Base-by-base conservation (phyloP, 148 eudicot species). In the Camellia lanceoleosa region DNA sequence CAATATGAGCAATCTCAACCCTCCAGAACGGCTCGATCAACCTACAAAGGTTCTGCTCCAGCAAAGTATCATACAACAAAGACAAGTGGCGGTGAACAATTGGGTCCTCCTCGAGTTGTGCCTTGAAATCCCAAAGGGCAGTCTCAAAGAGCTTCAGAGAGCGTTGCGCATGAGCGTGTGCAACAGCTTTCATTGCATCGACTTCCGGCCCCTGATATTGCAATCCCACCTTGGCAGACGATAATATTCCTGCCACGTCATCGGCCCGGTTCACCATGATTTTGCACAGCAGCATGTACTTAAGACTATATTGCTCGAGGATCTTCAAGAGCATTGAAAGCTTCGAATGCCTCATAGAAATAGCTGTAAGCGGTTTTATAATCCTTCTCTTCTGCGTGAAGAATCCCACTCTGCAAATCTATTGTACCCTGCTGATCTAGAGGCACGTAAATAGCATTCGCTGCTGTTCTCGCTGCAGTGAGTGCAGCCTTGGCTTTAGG, bases 121-220 rank as follows among this genome's bases (percentile, higher is more conserved):
- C 85, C 79, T 76, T 82, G 49, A 82, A 85, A 71, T 85, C 81
- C 71, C 76, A 60, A 46, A 82, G 83, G 46, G 88, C 83, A 20
- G 83, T 68, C 79, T 85, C 85, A 43, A 85, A 85, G 4, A 85
- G 81, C 80, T 74, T 85, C 46, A 85, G 73, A 16, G 88, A 85
- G 20, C 88, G 81, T 59, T 85, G 63, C 0, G 85, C 70, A 23
- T 85, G 76, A 70, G 88, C 88, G 11, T 80, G 79, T 19, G 88
- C 88, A 70, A 85, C 85, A 68, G 88, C 88, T 70, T 85, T 85
- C 88, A 85, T 85, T 18, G 88, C 88, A 62, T 85, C 88, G 5
- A 85, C 81, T 81, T 85, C 85, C 9, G 85, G 88, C 5, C 88
- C 88, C 77, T 80, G 83, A 66, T 83, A 83, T 51, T 83, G 81